Evolutionary conservation across 129 eudicot genomes (phyloP), one percentile per base, ranked within the genome.

Genomic region (Centaurea solstitialis): DNA sequence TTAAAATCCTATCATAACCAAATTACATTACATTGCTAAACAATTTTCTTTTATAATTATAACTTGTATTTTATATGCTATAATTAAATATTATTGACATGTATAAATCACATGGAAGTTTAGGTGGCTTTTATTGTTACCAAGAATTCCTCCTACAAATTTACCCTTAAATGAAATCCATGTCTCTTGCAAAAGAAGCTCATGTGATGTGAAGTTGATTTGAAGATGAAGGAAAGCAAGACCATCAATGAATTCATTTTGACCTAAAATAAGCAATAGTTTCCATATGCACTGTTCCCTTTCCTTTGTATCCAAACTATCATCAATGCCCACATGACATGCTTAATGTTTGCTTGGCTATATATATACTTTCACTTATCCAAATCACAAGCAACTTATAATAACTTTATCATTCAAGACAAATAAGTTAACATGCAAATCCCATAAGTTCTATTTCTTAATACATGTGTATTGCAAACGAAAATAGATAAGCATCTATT

Each of bases 201-300:
- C 70, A 79, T 83, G 80, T 82, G 76, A 82, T 86, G 87, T 70
- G 82, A 86, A 74, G 73, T 66, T 81, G 86, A 72, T 57, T 86
- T 73, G 69, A 78, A 82, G 76, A 64, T 41, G 82, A 82, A 75
- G 87, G 75, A 50, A 70, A 76, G 69, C 43, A 75, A 66, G 24
- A 43, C 59, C 38, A 82, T 78, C 74, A 68, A 59, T 74, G 75
- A 76, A 80, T 61, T 38, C 64, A 33, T 37, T 39, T 53, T 81
- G 80, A 78, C 76, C 74, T 11, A 38, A 20, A 62, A 67, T 23
- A 61, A 81, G 72, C 77, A 77, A 72, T 41, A 68, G 47, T 81
- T 85, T 77, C 76, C 79, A 68, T 50, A 61, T 70, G 81, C 65
- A 72, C 81, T 74, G 50, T 72, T 72, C 72, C 38, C 81, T 86